phyloP scores from a whole-genome alignment of 2,329 filamentous ascomycete genomes.

The Colletotrichum abscissum region DNA sequence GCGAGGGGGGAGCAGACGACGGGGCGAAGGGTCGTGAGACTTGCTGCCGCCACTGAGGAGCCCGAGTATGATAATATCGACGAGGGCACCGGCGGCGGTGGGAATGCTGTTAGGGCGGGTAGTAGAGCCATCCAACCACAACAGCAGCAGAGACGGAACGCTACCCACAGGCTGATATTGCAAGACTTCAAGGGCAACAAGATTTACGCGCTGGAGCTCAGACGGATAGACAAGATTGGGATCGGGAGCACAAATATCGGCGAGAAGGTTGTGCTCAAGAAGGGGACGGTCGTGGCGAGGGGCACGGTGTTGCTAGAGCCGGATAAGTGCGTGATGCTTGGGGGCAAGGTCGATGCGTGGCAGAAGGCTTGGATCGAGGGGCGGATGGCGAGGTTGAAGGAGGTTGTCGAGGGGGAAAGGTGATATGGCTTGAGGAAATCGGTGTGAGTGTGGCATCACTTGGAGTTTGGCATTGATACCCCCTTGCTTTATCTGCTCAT shows the following conservation, averaged over 20 bases:
- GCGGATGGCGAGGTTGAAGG: constrained; percentile 75
- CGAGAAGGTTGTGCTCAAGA: constrained; percentile 80
- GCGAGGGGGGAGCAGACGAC: constrained; percentile 79
- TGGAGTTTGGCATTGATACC: constrained; percentile 31
- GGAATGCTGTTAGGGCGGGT: not conserved
- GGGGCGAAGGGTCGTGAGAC: constrained; percentile 84
- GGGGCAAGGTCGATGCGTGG: constrained; percentile 86
- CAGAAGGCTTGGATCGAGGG: constrained; percentile 82
- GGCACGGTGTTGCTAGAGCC: constrained; percentile 85
- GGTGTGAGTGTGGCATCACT: not conserved
- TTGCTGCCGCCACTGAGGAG: constrained; percentile 62
- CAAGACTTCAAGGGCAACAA: constrained; percentile 81
- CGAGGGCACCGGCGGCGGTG: constrained; percentile 36
- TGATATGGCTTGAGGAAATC: not conserved
- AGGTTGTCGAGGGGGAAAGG: constrained; percentile 59
- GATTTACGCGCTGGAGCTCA: constrained; percentile 79
- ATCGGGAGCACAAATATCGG: constrained; percentile 78
- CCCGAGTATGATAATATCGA: constrained; percentile 57
- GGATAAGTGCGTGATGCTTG: constrained; percentile 75
- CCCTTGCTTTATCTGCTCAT: not conserved
- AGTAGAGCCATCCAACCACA: constrained; percentile 1
- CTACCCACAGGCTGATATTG: constrained; percentile 83
- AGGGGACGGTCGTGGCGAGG: constrained; percentile 74
- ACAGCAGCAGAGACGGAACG: constrained; percentile 51
- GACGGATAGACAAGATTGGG: constrained; percentile 72